Conservation (phyloP, 768 basidiomycete genomes). For the Pleurotus cornucopiae region DNA sequence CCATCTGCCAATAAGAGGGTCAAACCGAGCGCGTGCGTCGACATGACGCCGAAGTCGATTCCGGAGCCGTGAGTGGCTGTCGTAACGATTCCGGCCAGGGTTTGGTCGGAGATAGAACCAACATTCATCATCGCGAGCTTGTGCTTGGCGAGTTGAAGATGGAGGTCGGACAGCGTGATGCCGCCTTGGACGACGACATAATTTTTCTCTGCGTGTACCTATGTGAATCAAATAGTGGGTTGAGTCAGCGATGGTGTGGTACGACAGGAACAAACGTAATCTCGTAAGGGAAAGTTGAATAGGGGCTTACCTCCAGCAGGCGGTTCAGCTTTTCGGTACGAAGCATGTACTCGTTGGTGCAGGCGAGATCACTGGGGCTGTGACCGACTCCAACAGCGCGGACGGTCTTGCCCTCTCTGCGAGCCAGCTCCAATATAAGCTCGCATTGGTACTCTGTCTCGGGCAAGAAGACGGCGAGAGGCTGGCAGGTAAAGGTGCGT, state of each 20-base stretch:
- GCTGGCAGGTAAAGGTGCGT: slow-evolving; percentile 65
- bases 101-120: slow-evolving; percentile 96
- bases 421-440: slow-evolving; percentile 76
- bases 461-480: slow-evolving; percentile 75
- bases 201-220: slow-evolving; percentile 69
- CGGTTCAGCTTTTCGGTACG: slow-evolving; percentile 69
- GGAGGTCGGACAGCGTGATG: slow-evolving; percentile 72
- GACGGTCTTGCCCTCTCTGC: slow-evolving; percentile 63
- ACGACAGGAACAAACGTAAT: not conserved
- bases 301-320: slow-evolving; percentile 67
- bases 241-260: not conserved
- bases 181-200: slow-evolving; percentile 75
- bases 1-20: slow-evolving; percentile 78
- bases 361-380: slow-evolving; percentile 90
- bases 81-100: slow-evolving; percentile 85
- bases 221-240: slow-evolving; percentile 12
- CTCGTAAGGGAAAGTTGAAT: slow-evolving; percentile 2
- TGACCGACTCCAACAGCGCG: slow-evolving; percentile 89
- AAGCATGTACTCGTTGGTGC: slow-evolving; percentile 84
- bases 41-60: slow-evolving; percentile 71
- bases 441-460: slow-evolving; percentile 63
- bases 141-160: slow-evolving; percentile 57
- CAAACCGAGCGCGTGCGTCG: slow-evolving; percentile 73
- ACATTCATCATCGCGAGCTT: slow-evolving; percentile 86
- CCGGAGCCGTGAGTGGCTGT: slow-evolving; percentile 97